Evolutionary conservation across 768 basidiomycete genomes (phyloP).

Genomic region (Pleurotus salmoneostramineus): DNA sequence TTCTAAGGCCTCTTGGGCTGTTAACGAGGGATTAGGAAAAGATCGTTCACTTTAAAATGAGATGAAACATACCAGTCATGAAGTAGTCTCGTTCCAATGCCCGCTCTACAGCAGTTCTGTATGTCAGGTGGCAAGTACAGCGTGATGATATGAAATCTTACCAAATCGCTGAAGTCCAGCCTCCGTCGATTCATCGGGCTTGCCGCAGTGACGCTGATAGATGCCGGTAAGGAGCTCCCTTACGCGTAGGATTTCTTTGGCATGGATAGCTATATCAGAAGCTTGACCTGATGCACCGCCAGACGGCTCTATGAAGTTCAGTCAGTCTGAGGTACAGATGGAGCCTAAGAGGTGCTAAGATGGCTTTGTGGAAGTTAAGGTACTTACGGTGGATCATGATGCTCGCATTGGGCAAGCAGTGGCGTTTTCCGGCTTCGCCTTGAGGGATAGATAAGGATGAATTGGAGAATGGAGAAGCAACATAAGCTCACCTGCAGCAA

Average conservation of each 20-base stretch:
- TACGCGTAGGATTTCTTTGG: slow-evolving; percentile 91
- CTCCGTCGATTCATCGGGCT: slow-evolving; percentile 57
- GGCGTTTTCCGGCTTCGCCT: slow-evolving; percentile 79
- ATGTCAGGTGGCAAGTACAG: slow-evolving; percentile 17
- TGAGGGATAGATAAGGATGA: not conserved
- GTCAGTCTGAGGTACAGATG: not conserved
- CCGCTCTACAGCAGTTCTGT: slow-evolving; percentile 47
- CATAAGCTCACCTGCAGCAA: slow-evolving; percentile 63
- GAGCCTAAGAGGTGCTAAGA: not conserved
- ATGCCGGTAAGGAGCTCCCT: slow-evolving; percentile 80
- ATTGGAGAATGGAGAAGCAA: not conserved
- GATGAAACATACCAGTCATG: slow-evolving; percentile 67
- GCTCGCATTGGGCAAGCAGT: slow-evolving; percentile 88
- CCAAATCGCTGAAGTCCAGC: slow-evolving; percentile 76
- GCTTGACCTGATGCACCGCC: slow-evolving; percentile 96
- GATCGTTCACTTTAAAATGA: slow-evolving; percentile 11
- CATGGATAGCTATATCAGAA: slow-evolving; percentile 96
- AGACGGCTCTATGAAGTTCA: slow-evolving; percentile 69
- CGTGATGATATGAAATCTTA: slow-evolving; percentile 29
- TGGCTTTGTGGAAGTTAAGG: not conserved
- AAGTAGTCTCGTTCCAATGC: slow-evolving; percentile 95
- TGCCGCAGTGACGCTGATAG: slow-evolving; percentile 83
- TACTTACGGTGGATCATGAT: slow-evolving; percentile 96
- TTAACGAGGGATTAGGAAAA: slow-evolving; percentile 12
- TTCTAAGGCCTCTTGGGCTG: slow-evolving; percentile 81